phyloP scores from a whole-genome alignment of 768 basidiomycete species.

The Boletus reticuloceps region DNA sequence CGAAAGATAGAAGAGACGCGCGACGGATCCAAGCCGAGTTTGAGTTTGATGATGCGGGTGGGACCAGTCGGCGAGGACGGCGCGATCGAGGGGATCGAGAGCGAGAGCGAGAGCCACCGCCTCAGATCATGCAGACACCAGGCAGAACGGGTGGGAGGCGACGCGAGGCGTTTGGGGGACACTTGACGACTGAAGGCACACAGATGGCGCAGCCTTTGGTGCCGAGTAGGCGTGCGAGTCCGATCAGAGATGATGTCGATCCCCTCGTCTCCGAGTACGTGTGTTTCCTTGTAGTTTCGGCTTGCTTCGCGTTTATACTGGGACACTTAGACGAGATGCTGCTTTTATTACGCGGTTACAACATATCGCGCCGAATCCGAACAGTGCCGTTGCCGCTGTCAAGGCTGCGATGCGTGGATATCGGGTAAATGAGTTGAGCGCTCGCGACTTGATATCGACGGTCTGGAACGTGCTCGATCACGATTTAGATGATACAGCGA shows the following conservation, averaged over 20 bases:
- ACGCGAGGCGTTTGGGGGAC: slow-evolving; percentile 61
- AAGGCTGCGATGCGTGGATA: slow-evolving; percentile 80
- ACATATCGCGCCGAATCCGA: slow-evolving; percentile 53
- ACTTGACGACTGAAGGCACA: slow-evolving; percentile 45
- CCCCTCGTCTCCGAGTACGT: slow-evolving; percentile 55
- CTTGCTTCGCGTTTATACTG: not conserved
- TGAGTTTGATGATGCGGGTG: slow-evolving; percentile 60
- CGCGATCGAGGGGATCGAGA: slow-evolving; percentile 51
- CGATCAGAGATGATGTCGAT: slow-evolving; percentile 45
- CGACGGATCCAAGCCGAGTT: slow-evolving; percentile 64
- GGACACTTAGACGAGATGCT: slow-evolving; percentile 56
- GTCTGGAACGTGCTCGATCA: slow-evolving; percentile 77
- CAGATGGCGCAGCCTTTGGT: slow-evolving; percentile 13
- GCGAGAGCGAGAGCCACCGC: slow-evolving; percentile 43
- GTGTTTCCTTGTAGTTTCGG: not conserved
- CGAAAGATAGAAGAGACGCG: slow-evolving; percentile 67
- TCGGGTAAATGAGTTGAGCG: slow-evolving; percentile 69
- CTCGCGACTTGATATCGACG: slow-evolving; percentile 83
- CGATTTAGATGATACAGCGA: slow-evolving; percentile 69
- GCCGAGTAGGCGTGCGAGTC: slow-evolving; percentile 31
- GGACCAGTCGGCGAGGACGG: slow-evolving; percentile 44
- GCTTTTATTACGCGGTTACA: slow-evolving; percentile 65
- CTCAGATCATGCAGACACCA: slow-evolving; percentile 20
- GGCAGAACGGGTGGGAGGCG: slow-evolving; percentile 41
- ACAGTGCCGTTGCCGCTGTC: slow-evolving; percentile 56